phyloP scores from a whole-genome alignment of 306 rosid genomes.

The Acacia confusa region DNA sequence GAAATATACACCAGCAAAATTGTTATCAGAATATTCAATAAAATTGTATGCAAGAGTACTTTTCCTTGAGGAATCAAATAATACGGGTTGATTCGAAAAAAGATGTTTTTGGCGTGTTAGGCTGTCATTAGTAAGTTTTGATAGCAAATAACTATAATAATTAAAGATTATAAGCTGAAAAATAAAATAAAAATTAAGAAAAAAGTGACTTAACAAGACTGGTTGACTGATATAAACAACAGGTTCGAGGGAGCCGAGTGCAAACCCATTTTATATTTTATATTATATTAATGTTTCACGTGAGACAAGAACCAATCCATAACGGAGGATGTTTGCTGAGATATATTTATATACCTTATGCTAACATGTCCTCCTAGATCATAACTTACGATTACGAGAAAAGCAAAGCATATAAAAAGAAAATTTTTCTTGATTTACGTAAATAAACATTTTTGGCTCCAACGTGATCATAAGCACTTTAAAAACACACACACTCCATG shows the following conservation, averaged over 20 bases:
- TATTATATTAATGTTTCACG: not conserved
- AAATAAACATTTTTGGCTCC: too few relatives aligned
- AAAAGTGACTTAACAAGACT: too few relatives aligned
- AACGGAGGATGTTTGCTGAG: not conserved
- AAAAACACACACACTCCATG: not conserved
- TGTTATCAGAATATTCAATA: too few relatives aligned
- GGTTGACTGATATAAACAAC: not conserved
- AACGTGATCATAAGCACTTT: conserved; percentile 2
- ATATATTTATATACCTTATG: not conserved
- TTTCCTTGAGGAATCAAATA: not conserved
- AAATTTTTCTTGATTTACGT: too few relatives aligned
- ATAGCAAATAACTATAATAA: not conserved
- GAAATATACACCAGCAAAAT: too few relatives aligned
- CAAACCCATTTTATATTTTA: not conserved
- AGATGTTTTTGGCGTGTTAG: not conserved
- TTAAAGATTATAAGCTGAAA: not conserved
- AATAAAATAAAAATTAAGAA: not conserved
- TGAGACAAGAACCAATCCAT: not conserved
- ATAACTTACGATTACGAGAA: too few relatives aligned
- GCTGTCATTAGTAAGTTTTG: not conserved
- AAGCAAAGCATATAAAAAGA: too few relatives aligned
- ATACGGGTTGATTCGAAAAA: not conserved
- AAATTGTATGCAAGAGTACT: not conserved
- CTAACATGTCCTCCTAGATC: too few relatives aligned
- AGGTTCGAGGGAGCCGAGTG: not conserved